Conservation (phyloP, 371 early-diverging fungal genomes). For the Mucor irregularis region DNA sequence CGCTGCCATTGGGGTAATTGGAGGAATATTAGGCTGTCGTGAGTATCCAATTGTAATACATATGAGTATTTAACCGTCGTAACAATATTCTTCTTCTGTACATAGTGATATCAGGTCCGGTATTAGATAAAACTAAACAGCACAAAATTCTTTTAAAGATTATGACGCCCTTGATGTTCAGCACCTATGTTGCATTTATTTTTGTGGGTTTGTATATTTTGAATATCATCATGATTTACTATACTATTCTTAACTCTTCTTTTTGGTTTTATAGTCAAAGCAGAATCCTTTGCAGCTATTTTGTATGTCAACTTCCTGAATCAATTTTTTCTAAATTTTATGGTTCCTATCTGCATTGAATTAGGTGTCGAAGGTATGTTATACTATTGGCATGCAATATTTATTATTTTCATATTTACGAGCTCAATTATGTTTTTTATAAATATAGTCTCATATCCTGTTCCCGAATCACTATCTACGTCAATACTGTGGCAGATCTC, state of each 20-base stretch:
- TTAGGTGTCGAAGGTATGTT: slow-evolving; percentile 45
- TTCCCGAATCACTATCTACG: slow-evolving; percentile 39
- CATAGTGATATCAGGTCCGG: slow-evolving; percentile 47
- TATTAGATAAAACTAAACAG: slow-evolving; percentile 56
- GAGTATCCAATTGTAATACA: not conserved
- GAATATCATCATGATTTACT: not conserved
- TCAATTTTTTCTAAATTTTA: slow-evolving; percentile 41
- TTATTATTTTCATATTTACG: not conserved
- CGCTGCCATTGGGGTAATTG: slow-evolving; percentile 57
- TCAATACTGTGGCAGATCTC: slow-evolving; percentile 44
- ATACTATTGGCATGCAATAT: too few relatives aligned
- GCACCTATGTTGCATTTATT: slow-evolving; percentile 50
- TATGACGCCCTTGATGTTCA: slow-evolving; percentile 52
- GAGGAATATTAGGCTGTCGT: slow-evolving; percentile 56
- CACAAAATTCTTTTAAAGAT: slow-evolving; percentile 48
- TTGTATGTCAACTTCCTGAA: slow-evolving; percentile 34
- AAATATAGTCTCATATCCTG: slow-evolving; percentile 29
- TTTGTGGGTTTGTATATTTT: slow-evolving; percentile 42
- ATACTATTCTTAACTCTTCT: not conserved
- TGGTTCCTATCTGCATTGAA: slow-evolving; percentile 44
- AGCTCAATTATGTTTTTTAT: not conserved
- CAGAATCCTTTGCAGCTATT: slow-evolving; percentile 38
- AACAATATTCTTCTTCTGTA: not conserved
- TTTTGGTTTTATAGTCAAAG: slow-evolving; percentile 39
- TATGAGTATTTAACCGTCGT: not conserved